Percentiles rank a stretch among this genome's conserved stretches.
Conservation (phyloP, 345 rosid genomes). For the Lumnitzera racemosa region DNA sequence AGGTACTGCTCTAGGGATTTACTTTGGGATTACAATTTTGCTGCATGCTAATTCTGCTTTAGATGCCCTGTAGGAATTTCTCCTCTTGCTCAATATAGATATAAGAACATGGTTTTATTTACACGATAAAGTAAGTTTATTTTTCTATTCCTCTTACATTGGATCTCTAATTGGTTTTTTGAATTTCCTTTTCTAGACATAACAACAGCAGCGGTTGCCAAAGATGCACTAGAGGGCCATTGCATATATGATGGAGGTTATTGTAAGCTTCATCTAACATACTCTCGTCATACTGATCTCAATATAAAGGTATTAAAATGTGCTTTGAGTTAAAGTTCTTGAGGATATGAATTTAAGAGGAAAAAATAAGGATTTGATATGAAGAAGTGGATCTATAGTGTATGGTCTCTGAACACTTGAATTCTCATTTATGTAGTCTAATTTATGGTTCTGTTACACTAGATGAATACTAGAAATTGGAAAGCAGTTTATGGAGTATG, state of each 20-base stretch:
- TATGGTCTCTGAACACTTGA: conserved; percentile 44
- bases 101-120: too few relatives aligned
- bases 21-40: too few relatives aligned
- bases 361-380: conserved; percentile 20
- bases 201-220: conserved; percentile 73
- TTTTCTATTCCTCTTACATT: too few relatives aligned
- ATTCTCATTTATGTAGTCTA: conserved; percentile 7
- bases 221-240: conserved; percentile 92
- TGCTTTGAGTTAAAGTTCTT: conserved; percentile 22
- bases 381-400: conserved; percentile 35
- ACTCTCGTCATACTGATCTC: conserved; percentile 99
- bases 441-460: background rate
- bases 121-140: too few relatives aligned
- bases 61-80: too few relatives aligned
- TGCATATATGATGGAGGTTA: conserved; percentile 99
- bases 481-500: too few relatives aligned
- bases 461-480: too few relatives aligned
- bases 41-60: too few relatives aligned
- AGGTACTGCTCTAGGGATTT: too few relatives aligned
- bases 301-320: conserved; percentile 93
- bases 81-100: too few relatives aligned
- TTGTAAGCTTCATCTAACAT: conserved; percentile 99
- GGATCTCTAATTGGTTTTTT: background rate
- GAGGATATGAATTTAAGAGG: conserved; percentile 37
- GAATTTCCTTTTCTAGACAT: conserved; percentile 42